Conservation (phyloP, 257 asterid species). For the Scutellaria galericulata region DNA sequence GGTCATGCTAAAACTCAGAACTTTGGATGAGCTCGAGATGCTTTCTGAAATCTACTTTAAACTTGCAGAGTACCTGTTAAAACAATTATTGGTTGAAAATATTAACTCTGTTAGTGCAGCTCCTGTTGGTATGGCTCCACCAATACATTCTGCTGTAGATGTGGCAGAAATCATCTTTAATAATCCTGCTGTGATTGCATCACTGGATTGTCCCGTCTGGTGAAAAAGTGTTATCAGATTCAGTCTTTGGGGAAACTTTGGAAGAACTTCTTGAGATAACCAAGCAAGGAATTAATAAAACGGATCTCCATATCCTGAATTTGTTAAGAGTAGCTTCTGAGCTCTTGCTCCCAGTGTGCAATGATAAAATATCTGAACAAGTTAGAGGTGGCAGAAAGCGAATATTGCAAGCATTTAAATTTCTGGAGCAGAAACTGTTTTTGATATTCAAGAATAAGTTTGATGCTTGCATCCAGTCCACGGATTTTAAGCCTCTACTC, state of each 20-base stretch:
- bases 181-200: slow-evolving; percentile 66
- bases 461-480: slow-evolving; percentile 53
- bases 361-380: slow-evolving; percentile 39
- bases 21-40: slow-evolving; percentile 54
- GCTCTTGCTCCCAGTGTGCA: slow-evolving; percentile 48
- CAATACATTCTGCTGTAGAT: slow-evolving; percentile 49
- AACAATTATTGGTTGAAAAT: slow-evolving; percentile 54
- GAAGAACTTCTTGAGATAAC: slow-evolving; percentile 58
- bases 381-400: slow-evolving; percentile 43
- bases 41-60: slow-evolving; percentile 59
- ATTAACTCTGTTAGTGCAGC: slow-evolving; percentile 36
- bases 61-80: slow-evolving; percentile 61
- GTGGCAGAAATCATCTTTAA: slow-evolving; percentile 63
- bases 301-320: slow-evolving; percentile 67
- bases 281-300: slow-evolving; percentile 48
- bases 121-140: slow-evolving; percentile 38
- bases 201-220: slow-evolving; percentile 59
- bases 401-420: slow-evolving; percentile 53
- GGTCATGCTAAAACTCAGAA: slow-evolving; percentile 45
- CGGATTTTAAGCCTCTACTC: slow-evolving; percentile 55
- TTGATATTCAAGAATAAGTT: slow-evolving; percentile 60
- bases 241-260: slow-evolving; percentile 46
- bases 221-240: slow-evolving; percentile 48
- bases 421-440: slow-evolving; percentile 58
- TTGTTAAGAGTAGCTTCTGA: slow-evolving; percentile 60